Conservation (phyloP, 177 flowering plant species). For the Telopea speciosissima region DNA sequence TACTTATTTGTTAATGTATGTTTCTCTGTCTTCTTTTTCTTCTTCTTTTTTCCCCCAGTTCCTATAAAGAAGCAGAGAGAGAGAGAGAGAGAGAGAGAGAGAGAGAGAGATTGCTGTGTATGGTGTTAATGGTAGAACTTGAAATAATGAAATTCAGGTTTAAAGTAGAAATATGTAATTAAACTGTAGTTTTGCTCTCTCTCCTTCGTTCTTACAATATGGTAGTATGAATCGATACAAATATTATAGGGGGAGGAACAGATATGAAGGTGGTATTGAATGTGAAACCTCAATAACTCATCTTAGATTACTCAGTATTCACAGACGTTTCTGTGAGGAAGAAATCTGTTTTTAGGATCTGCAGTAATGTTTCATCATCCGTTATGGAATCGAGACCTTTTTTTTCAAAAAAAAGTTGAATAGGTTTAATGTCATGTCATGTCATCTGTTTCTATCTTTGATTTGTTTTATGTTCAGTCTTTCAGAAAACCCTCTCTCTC, state of each 20-base stretch:
- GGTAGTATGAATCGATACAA: no score
- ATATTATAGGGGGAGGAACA: no score
- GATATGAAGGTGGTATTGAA: not conserved
- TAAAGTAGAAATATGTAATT: not conserved
- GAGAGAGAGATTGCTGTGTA: not conserved
- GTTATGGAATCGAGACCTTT: not conserved
- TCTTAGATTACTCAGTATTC: not conserved
- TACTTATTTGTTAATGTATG: not conserved
- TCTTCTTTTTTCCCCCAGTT: not conserved
- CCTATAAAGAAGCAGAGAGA: not conserved
- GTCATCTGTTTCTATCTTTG: not conserved
- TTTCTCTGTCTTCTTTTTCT: not conserved
- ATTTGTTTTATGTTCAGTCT: constrained; percentile 1
- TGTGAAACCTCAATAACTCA: not conserved
- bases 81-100: no score
- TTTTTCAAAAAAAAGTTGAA: not conserved
- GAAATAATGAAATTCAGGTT: not conserved
- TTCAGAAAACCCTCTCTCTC: not conserved
- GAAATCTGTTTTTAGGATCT: no score
- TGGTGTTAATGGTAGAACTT: not conserved
- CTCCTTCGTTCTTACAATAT: not conserved
- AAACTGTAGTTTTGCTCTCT: not conserved
- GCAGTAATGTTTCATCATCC: not conserved
- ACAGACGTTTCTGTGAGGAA: not conserved
- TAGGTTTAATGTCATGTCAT: not conserved